Conservation (phyloP, 2,329 filamentous ascomycete species). For the Ustulina deusta region DNA sequence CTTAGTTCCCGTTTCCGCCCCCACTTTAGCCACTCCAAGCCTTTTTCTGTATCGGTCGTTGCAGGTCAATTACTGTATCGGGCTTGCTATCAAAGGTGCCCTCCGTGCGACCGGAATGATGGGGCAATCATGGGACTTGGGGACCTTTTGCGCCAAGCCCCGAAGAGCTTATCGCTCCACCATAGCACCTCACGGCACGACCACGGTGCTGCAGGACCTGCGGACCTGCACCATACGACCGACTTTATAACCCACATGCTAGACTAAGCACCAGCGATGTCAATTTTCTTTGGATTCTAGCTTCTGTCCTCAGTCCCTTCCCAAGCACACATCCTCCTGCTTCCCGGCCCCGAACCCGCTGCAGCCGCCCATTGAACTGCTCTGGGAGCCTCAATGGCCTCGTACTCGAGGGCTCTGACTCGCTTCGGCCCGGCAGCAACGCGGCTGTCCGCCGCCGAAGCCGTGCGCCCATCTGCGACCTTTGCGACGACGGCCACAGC, state of each 20-base stretch:
- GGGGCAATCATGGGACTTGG: no score
- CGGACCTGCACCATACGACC: background rate
- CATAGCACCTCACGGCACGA: background rate
- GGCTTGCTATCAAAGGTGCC: constrained; percentile 9
- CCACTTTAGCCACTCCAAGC: no score
- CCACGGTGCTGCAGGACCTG: background rate
- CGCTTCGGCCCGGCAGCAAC: constrained; percentile 49
- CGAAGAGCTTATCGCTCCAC: constrained; percentile 14
- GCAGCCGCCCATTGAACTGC: constrained; percentile 41
- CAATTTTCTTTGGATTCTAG: constrained; percentile 30
- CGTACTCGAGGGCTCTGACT: constrained; percentile 58
- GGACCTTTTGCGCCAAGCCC: background rate
- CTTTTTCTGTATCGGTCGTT: background rate
- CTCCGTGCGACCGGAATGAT: constrained; percentile 23
- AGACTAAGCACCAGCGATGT: constrained; percentile 13
- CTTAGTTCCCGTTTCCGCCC: no score
- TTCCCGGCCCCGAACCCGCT: constrained; percentile 30
- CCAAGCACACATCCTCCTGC: constrained; percentile 14
- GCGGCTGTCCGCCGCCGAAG: constrained; percentile 48
- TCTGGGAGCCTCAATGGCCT: constrained; percentile 57
- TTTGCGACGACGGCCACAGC: constrained; percentile 48
- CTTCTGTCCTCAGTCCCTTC: constrained; percentile 12
- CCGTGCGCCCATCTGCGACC: constrained; percentile 46
- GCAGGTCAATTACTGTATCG: background rate
- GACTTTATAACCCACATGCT: constrained; percentile 16